Evolutionary conservation across 306 rosid genomes (phyloP).

Genomic region (Fragaria nilgerrensis): DNA sequence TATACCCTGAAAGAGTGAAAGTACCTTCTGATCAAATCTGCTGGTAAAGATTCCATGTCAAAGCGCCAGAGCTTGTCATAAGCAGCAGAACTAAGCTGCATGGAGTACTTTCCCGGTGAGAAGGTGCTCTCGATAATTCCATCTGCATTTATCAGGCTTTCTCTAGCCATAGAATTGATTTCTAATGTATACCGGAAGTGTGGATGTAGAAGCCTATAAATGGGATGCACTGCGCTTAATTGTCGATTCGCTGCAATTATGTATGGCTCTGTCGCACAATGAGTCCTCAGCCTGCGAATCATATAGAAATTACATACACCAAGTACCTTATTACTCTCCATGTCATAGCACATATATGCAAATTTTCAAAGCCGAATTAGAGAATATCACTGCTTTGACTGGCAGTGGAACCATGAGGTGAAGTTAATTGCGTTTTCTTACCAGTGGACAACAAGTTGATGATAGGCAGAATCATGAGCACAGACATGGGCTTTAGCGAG

Average conservation of each 20-base stretch:
- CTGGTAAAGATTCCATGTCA: slow-evolving; percentile 36
- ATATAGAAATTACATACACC: neutral
- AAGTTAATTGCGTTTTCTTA: neutral
- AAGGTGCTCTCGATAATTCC: slow-evolving; percentile 33
- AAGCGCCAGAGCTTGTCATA: slow-evolving; percentile 35
- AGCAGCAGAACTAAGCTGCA: slow-evolving; percentile 30
- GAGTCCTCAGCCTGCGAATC: slow-evolving; percentile 32
- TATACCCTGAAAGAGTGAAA: too few relatives aligned
- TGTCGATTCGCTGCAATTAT: slow-evolving; percentile 35
- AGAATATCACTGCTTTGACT: too few relatives aligned
- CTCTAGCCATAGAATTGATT: slow-evolving; percentile 38
- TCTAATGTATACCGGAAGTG: slow-evolving; percentile 46
- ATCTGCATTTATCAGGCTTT: slow-evolving; percentile 35
- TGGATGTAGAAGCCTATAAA: slow-evolving; percentile 37
- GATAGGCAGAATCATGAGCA: slow-evolving; percentile 37
- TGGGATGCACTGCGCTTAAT: slow-evolving; percentile 39
- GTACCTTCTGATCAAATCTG: slow-evolving; percentile 40
- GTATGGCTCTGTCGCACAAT: slow-evolving; percentile 32
- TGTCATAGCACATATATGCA: neutral
- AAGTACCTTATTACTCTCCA: neutral
- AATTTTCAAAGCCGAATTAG: too few relatives aligned
- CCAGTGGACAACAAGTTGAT: slow-evolving; percentile 41
- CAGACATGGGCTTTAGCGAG: slow-evolving; percentile 37
- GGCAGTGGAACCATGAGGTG: too few relatives aligned
- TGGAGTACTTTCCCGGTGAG: slow-evolving; percentile 29